Evolutionary conservation across 805 yeast genomes (phyloP).

Genomic region (Ogataea dorogensis): DNA sequence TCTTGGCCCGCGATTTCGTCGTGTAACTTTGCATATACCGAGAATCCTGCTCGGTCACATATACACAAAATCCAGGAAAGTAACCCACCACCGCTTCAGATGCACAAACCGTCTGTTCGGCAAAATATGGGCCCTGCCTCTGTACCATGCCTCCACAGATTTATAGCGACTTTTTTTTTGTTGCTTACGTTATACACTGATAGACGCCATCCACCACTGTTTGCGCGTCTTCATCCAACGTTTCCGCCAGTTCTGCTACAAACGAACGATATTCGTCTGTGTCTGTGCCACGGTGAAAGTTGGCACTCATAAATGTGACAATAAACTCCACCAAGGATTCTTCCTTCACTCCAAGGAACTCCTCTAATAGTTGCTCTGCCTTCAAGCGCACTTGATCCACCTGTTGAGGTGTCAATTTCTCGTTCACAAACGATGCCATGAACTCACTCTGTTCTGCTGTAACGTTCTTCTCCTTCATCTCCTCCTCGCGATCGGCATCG

Average conservation of each 20-base stretch:
- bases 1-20: conserved; percentile 9
- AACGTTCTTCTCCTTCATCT: conserved; percentile 24
- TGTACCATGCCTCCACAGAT: conserved; percentile 1
- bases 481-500: conserved; percentile 38
- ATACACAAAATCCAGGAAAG: conserved; percentile 24
- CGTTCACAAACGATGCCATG: conserved; percentile 15
- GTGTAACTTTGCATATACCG: conserved; percentile 14
- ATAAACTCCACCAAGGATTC: conserved; percentile 48
- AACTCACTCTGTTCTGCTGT: conserved; percentile 17
- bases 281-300: conserved; percentile 30
- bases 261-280: conserved; percentile 35
- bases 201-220: conserved; percentile 22
- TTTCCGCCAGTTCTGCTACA: conserved; percentile 46
- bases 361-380: conserved; percentile 45
- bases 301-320: conserved; percentile 36
- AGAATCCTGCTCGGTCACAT: conserved; percentile 11
- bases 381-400: conserved; percentile 33
- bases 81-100: conserved; percentile 22
- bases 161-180: not conserved
- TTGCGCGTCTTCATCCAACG: conserved; percentile 45
- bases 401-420: conserved; percentile 1
- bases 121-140: conserved; percentile 12
- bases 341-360: conserved; percentile 53
- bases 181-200: conserved; percentile 6
- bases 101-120: conserved; percentile 27